phyloP scores from a whole-genome alignment of 164 flowering plant species.

The Berberis thunbergii region DNA sequence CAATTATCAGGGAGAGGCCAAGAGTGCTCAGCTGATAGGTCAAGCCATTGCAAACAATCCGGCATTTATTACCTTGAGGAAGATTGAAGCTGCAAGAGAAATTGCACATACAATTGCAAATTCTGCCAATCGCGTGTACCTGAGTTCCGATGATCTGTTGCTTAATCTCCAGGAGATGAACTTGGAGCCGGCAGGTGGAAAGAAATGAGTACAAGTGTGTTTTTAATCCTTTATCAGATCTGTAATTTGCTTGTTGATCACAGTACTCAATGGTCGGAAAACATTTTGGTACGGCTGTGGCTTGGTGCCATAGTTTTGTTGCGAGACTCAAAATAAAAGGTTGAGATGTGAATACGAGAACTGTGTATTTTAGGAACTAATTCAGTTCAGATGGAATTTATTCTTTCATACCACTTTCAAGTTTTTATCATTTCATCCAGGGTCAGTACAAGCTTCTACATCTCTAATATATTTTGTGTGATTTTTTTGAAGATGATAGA shows the following conservation, averaged over 20 bases:
- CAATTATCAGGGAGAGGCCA: constrained; percentile 42
- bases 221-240: neutral
- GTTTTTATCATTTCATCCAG: too few species aligned
- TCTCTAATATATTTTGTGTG: too few species aligned
- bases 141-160: constrained; percentile 37
- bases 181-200: constrained; percentile 11
- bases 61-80: constrained; percentile 42
- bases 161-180: constrained; percentile 36
- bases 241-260: neutral
- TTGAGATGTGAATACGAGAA: too few species aligned
- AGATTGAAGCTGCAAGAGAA: constrained; percentile 47
- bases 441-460: too few species aligned
- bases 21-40: constrained; percentile 47
- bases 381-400: too few species aligned
- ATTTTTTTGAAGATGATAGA: too few species aligned
- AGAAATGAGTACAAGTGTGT: neutral
- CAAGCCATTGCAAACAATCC: constrained; percentile 49
- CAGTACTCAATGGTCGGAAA: neutral
- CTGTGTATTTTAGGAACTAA: too few species aligned
- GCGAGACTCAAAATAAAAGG: too few species aligned
- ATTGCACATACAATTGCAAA: constrained; percentile 30
- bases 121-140: constrained; percentile 26
- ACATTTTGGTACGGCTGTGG: too few species aligned
- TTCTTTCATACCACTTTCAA: too few species aligned
- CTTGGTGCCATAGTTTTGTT: too few species aligned